Evolutionary conservation across 192 early-diverging fungal species (phyloP).

Genomic region (Backusella parvicylindrica): DNA sequence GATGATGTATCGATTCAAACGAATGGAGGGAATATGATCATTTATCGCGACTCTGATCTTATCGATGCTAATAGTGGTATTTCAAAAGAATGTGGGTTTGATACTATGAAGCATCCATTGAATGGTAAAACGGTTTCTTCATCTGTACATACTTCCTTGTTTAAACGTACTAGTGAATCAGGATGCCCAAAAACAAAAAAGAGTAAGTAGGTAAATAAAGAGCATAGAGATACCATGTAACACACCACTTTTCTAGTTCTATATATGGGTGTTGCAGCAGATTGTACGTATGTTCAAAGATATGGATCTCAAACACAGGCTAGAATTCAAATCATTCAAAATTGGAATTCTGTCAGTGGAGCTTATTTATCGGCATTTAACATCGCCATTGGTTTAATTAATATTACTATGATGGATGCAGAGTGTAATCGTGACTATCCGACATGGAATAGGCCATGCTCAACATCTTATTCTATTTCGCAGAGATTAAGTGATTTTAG

Average conservation of each 20-base stretch:
- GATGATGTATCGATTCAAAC: slow-evolving; percentile 45
- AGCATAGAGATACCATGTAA: no score
- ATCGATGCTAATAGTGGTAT: neutral
- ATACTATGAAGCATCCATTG: neutral
- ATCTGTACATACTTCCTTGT: neutral
- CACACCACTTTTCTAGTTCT: slow-evolving; percentile 13
- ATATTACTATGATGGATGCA: slow-evolving; percentile 67
- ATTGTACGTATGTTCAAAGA: slow-evolving; percentile 65
- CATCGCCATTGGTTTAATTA: slow-evolving; percentile 80
- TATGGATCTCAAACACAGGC: slow-evolving; percentile 55
- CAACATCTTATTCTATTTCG: slow-evolving; percentile 64
- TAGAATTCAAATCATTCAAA: slow-evolving; percentile 70
- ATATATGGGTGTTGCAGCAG: slow-evolving; percentile 54
- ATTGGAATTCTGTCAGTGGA: slow-evolving; percentile 80
- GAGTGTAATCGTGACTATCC: slow-evolving; percentile 47
- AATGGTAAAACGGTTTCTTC: no score
- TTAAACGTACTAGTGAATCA: neutral
- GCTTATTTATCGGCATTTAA: slow-evolving; percentile 87
- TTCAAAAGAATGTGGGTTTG: slow-evolving; percentile 10
- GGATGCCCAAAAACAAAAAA: slow-evolving; percentile 30
- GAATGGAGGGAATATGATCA: slow-evolving; percentile 41
- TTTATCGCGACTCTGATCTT: slow-evolving; percentile 63
- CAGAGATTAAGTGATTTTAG: slow-evolving; percentile 84
- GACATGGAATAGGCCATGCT: slow-evolving; percentile 81
- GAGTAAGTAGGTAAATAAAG: slow-evolving; percentile 1